phyloP scores from a whole-genome alignment of 208 protist genomes.

The Trypanosoma lewisi region DNA sequence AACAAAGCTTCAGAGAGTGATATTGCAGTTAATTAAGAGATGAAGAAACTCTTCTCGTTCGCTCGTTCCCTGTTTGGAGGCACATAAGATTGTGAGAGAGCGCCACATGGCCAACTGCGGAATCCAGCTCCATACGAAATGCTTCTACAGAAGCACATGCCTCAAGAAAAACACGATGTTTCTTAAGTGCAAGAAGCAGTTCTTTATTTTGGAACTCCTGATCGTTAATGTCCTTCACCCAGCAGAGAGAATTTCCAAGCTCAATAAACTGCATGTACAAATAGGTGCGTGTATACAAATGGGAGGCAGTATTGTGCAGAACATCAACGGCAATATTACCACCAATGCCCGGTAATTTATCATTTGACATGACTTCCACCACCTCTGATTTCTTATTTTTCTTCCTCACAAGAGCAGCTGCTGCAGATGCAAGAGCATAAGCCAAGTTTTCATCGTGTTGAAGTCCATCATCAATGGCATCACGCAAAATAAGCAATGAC shows the following conservation, averaged over 20 bases:
- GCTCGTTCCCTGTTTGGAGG: slow-evolving; percentile 25
- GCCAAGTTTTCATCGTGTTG: slow-evolving; percentile 30
- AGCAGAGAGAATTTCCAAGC: slow-evolving; percentile 18
- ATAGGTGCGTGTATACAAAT: slow-evolving; percentile 29
- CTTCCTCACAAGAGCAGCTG: slow-evolving; percentile 26
- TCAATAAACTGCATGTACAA: slow-evolving; percentile 32
- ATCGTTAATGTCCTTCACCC: slow-evolving; percentile 10
- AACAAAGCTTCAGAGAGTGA: background rate
- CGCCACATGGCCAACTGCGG: slow-evolving; percentile 55
- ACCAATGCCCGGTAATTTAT: background rate
- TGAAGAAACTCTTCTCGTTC: background rate
- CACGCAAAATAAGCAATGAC: slow-evolving; percentile 37
- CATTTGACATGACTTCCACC: background rate
- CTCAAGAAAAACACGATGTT: slow-evolving; percentile 44
- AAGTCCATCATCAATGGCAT: slow-evolving; percentile 29
- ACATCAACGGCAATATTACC: background rate
- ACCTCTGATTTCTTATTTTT: background rate
- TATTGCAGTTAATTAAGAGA: background rate
- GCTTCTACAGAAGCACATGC: slow-evolving; percentile 56
- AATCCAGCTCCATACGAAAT: slow-evolving; percentile 63
- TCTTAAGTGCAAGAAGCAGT: slow-evolving; percentile 29
- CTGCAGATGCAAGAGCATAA: slow-evolving; percentile 28
- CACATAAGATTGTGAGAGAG: slow-evolving; percentile 70
- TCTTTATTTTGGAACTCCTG: slow-evolving; percentile 22
- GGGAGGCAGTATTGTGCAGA: slow-evolving; percentile 20